phyloP scores from a whole-genome alignment of 371 early-diverging fungal species.

The Rhizomucor pusillus region DNA sequence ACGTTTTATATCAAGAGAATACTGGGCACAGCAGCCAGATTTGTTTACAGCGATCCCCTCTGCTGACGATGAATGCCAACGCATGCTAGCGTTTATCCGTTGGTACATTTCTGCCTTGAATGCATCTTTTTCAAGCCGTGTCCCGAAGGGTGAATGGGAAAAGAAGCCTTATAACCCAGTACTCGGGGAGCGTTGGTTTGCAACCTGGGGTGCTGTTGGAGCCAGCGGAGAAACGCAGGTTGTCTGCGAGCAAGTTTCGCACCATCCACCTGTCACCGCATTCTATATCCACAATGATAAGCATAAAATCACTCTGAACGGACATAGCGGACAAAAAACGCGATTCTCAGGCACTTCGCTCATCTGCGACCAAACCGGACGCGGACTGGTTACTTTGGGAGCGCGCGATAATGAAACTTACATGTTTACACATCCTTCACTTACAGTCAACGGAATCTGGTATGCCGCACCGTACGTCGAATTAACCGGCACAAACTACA shows the following conservation, averaged over 20 bases:
- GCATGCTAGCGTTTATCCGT: conserved; percentile 63
- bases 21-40: conserved; percentile 71
- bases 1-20: too few species aligned
- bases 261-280: conserved; percentile 71
- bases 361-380: too few species aligned
- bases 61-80: conserved; percentile 55
- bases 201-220: conserved; percentile 43
- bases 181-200: too few species aligned
- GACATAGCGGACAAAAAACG: conserved; percentile 10
- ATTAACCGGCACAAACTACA: conserved; percentile 61
- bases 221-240: conserved; percentile 56
- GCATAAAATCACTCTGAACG: conserved; percentile 61
- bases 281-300: conserved; percentile 64
- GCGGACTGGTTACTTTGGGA: too few species aligned
- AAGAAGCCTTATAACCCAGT: conserved; percentile 80
- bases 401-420: conserved; percentile 25
- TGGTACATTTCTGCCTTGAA: conserved; percentile 81
- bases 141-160: conserved; percentile 54
- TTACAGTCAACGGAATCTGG: conserved; percentile 45
- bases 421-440: conserved; percentile 32
- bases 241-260: conserved; percentile 68
- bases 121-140: conserved; percentile 56
- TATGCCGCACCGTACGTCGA: conserved; percentile 67
- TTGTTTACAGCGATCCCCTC: conserved; percentile 61
- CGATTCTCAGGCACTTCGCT: too few species aligned